Base-by-base conservation (phyloP, 495 filamentous ascomycete genomes). In the Xylaria cubensis region DNA sequence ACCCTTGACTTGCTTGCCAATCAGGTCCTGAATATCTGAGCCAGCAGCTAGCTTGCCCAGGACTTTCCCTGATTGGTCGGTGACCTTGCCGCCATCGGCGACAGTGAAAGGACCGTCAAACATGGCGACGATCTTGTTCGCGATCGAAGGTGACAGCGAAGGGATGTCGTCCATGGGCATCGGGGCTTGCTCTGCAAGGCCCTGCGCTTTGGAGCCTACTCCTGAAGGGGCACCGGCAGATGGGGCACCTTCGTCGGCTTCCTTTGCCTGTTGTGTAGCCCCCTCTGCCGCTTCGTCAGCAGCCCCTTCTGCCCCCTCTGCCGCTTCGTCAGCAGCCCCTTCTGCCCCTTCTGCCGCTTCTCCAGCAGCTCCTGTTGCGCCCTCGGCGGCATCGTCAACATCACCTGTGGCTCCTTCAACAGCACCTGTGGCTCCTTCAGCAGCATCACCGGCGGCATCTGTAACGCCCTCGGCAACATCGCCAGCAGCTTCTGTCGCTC, bases 1-100 rank as follows among this genome's bases (percentile, higher is more conserved):
- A 24, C 94, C 94, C 67, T 93, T 89, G 17, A 91, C 82, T 29
- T 96, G 84, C 72, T 88, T 85, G 32, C 93, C 93, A 65, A 96
- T 88, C 44, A 89, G 80, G 67, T 91, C 87, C 90, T 89, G 79
- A 87, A 90, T 58, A 87, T 86, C 89, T 75, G 91, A 88, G 55
- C 91, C 93, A 56, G 90, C 87, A 50, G 88, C 85, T 51, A 90
- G 87, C 34, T 89, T 88, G 59, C 93, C 93, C 70, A 95, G 87
- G 63, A 92, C 84, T 74, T 93, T 89, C 73, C 92, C 93, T 64
- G 93, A 85, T 48, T 87, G 86, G 76, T 93, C 91, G 21, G 89
- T 86, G 73, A 89, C 88, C 82, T 88, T 92, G 71, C 92, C 92
- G 8, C 87, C 84, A 42, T 90, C 87, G n/a, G 83, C 84, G 59